A percentile compares a stretch with the other conserved stretches of the same genome.
These are phyloP conservation scores for Pythium plurisporium DNA, from an alignment of 352 stramenopile species.

Conservation along the genomic window DNA sequence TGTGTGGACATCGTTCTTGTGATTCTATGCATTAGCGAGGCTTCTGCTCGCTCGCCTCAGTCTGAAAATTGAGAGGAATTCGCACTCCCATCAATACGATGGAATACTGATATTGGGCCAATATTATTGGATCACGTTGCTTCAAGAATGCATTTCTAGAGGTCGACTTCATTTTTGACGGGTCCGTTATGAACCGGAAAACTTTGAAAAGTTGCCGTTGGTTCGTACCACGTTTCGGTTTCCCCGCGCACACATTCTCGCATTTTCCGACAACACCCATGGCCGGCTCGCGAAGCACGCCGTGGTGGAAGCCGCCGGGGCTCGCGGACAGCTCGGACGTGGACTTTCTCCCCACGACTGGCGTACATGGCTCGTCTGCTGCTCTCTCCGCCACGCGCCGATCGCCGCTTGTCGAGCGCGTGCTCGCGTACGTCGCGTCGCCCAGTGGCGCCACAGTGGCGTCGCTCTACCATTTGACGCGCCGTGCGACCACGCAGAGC, in stretches of 20 bases:
- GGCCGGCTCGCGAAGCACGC: background rate
- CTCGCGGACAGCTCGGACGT: slow-evolving; percentile 40
- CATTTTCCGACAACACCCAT: background rate
- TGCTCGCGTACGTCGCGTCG: slow-evolving; percentile 35
- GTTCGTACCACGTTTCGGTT: background rate
- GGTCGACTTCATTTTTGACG: too few relatives aligned
- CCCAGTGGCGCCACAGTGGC: slow-evolving; percentile 28
- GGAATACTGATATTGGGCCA: too few relatives aligned
- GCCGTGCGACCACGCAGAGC: slow-evolving; percentile 33
- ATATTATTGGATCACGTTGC: background rate
- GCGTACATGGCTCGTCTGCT: too few relatives aligned
- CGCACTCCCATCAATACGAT: too few relatives aligned
- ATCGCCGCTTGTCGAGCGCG: slow-evolving; percentile 26
- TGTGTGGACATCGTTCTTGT: too few relatives aligned
- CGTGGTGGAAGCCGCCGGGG: slow-evolving; percentile 39
- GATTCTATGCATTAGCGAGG: too few relatives aligned
- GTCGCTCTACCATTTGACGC: slow-evolving; percentile 40
- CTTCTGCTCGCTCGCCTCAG: too few relatives aligned
- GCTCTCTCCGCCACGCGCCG: slow-evolving; percentile 8
- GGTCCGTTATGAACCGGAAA: too few relatives aligned
- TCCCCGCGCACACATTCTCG: background rate
- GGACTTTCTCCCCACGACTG: slow-evolving; percentile 25
- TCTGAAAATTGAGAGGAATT: too few relatives aligned
- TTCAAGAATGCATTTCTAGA: background rate
- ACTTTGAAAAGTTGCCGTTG: slow-evolving; percentile 3